Percentiles rank a stretch among this genome's conserved stretches.
Conservation (phyloP, 352 stramenopile genomes). For the Phytophthora melonis region DNA sequence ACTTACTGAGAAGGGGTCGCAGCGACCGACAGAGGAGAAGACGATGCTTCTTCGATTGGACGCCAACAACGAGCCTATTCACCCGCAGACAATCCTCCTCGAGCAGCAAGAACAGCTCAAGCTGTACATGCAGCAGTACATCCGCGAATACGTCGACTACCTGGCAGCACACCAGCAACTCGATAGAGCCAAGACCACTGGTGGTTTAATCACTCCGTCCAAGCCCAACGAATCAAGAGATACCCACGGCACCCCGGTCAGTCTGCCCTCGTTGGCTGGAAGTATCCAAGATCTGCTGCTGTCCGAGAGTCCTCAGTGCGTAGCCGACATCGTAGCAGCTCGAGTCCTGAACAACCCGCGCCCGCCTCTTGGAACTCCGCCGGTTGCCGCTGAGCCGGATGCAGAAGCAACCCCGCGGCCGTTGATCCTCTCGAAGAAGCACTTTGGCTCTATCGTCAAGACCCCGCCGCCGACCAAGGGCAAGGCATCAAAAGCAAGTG, state of each 20-base stretch:
- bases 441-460: slow-evolving; percentile 6
- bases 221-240: slow-evolving; percentile 35
- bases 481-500: neutral
- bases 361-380: slow-evolving; percentile 16
- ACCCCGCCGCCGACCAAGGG: neutral
- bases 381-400: slow-evolving; percentile 25
- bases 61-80: slow-evolving; percentile 47
- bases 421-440: slow-evolving; percentile 15
- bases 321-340: slow-evolving; percentile 51
- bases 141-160: slow-evolving; percentile 68
- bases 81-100: slow-evolving; percentile 55
- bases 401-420: slow-evolving; percentile 22
- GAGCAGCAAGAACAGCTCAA: slow-evolving; percentile 63
- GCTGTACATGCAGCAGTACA: slow-evolving; percentile 70
- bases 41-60: slow-evolving; percentile 57
- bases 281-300: slow-evolving; percentile 78
- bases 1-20: slow-evolving; percentile 2
- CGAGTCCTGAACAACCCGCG: slow-evolving; percentile 30
- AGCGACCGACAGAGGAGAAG: neutral
- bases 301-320: slow-evolving; percentile 76
- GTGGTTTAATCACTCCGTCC: neutral
- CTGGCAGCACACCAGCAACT: slow-evolving; percentile 42
- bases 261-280: slow-evolving; percentile 57
- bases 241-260: slow-evolving; percentile 62
- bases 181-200: slow-evolving; percentile 3